Evolutionary conservation across 2,329 filamentous ascomycete genomes (phyloP).

Genomic region (Calonectria hawksworthii): DNA sequence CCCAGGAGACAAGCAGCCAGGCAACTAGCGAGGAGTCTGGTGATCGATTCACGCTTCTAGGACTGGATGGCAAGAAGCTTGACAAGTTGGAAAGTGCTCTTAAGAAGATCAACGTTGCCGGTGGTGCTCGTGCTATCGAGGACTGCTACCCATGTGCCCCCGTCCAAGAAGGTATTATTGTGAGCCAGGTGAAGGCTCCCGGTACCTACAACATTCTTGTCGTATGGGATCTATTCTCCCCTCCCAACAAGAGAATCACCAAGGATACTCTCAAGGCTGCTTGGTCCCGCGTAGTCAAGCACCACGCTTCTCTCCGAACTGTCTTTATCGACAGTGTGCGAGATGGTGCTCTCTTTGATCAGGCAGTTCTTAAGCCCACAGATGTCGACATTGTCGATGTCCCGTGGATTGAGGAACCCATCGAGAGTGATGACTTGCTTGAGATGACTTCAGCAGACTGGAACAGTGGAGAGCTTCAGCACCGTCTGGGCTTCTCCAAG

Average conservation of each 20-base stretch:
- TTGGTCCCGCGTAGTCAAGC: not conserved
- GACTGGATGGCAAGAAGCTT: not conserved
- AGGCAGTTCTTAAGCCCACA: not conserved
- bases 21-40: not conserved
- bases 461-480: not conserved
- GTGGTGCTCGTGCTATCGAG: not conserved
- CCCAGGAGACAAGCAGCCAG: not conserved
- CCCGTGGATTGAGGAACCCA: not conserved
- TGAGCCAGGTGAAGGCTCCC: not conserved
- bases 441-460: not conserved
- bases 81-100: not conserved
- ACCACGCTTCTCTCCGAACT: not conserved
- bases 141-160: not conserved
- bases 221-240: not conserved
- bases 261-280: not conserved
- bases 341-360: not conserved
- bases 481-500: not conserved
- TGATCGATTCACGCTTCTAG: not conserved
- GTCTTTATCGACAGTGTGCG: not conserved
- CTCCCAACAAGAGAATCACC: not conserved
- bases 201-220: slow-evolving; percentile 1
- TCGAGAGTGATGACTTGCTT: not conserved
- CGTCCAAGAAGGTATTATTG: not conserved
- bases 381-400: not conserved
- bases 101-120: not conserved